Percentiles rank a stretch among this genome's conserved stretches.
Conservation (phyloP, 371 early-diverging fungal species). For the Mucor saturninus region DNA sequence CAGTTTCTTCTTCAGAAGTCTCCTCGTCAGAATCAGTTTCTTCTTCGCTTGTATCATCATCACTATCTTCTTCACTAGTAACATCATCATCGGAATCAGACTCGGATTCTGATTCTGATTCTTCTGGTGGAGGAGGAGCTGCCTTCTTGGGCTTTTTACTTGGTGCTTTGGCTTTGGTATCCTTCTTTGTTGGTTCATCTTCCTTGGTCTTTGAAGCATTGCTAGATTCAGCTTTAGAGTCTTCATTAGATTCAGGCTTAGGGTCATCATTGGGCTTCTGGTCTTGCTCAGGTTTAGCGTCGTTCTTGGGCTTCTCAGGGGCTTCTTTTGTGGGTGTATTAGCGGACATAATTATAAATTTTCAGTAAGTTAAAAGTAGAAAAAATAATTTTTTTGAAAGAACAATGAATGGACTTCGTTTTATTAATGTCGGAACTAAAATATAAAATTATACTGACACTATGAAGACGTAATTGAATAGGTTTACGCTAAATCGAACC, state of each 20-base stretch:
- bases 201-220: not conserved
- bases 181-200: not conserved
- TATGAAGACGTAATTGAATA: slow-evolving; percentile 16
- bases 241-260: not conserved
- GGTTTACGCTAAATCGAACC: slow-evolving; percentile 4
- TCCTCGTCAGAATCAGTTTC: slow-evolving; percentile 11
- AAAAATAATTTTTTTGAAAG: not conserved
- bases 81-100: not conserved
- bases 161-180: not conserved
- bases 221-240: not conserved
- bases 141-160: slow-evolving; percentile 5
- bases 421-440: slow-evolving; percentile 11
- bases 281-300: not conserved
- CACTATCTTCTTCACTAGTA: not conserved
- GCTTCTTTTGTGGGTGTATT: slow-evolving; percentile 9
- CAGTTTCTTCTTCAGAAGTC: slow-evolving; percentile 15
- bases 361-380: not conserved
- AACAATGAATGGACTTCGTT: not conserved
- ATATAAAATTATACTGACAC: slow-evolving; percentile 5
- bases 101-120: not conserved
- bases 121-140: not conserved
- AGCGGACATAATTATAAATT: slow-evolving; percentile 3
- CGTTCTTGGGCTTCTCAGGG: slow-evolving; percentile 1
- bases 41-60: slow-evolving; percentile 9
- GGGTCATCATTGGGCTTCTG: no score